Evolutionary conservation across 2,329 filamentous ascomycete genomes (phyloP).

Genomic region (Arthrobotrys conoides): DNA sequence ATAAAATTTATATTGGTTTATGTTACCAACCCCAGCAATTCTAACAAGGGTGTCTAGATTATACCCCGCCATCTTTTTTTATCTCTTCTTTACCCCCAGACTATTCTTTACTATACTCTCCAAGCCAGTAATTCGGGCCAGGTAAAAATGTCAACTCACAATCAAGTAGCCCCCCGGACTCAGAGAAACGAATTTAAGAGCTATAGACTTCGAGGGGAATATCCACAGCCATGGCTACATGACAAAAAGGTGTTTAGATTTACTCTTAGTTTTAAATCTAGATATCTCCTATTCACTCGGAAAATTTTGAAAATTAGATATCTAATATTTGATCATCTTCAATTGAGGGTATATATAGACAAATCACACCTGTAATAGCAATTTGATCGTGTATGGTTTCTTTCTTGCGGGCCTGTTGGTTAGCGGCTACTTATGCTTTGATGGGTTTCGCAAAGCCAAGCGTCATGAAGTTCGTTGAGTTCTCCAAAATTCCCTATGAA

Average conservation of each 20-base stretch:
- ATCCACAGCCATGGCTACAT: slow-evolving; percentile 31
- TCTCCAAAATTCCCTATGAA: neutral
- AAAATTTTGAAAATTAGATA: neutral
- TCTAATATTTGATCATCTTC: neutral
- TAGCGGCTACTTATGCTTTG: slow-evolving; percentile 36
- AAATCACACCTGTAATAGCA: slow-evolving; percentile 33
- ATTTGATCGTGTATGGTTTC: slow-evolving; percentile 33
- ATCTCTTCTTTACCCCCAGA: too few relatives aligned
- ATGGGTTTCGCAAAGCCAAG: slow-evolving; percentile 34
- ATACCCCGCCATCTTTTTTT: too few relatives aligned
- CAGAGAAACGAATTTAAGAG: slow-evolving; percentile 27
- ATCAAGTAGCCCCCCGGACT: neutral
- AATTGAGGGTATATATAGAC: neutral
- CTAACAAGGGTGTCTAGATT: too few relatives aligned
- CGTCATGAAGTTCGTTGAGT: slow-evolving; percentile 11
- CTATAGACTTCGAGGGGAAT: slow-evolving; percentile 34
- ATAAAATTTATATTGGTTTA: too few relatives aligned
- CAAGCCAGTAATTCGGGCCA: too few relatives aligned
- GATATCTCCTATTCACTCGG: too few relatives aligned
- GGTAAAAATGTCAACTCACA: neutral
- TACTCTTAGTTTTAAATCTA: neutral
- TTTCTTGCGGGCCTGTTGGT: slow-evolving; percentile 12
- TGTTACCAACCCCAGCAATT: too few relatives aligned
- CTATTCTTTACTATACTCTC: too few relatives aligned
- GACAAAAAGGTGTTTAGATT: slow-evolving; percentile 13